A percentile compares a stretch with the other conserved stretches of the same genome.
Conservation (phyloP, 1,284 basidiomycete genomes). For the Afroboletus lepidellus region DNA sequence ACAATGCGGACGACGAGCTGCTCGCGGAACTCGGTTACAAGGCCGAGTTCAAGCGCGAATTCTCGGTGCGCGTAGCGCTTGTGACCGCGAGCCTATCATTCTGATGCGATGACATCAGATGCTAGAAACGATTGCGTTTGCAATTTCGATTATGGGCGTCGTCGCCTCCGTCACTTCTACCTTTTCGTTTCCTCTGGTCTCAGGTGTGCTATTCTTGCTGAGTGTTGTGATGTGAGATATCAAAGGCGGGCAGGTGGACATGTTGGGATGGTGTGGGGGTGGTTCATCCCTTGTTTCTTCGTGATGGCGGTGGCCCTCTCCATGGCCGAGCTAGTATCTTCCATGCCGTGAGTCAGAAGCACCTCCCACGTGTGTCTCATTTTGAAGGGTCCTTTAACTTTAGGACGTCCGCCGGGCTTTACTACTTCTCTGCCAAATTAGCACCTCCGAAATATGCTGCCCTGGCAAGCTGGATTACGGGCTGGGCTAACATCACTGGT, state of each 20-base stretch:
- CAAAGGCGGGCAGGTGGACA: conserved; percentile 52
- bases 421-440: conserved; percentile 72
- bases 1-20: conserved; percentile 51
- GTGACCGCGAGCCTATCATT: not conserved
- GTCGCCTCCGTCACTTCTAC: conserved; percentile 69
- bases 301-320: conserved; percentile 64
- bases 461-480: conserved; percentile 73
- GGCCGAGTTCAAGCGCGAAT: conserved; percentile 74
- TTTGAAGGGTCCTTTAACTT: conserved; percentile 1
- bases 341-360: conserved; percentile 63
- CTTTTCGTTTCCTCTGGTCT: conserved; percentile 58
- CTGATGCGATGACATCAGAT: conserved; percentile 31
- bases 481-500: conserved; percentile 62
- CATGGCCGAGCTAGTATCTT: conserved; percentile 71
- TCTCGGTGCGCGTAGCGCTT: conserved; percentile 50
- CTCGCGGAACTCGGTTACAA: conserved; percentile 72
- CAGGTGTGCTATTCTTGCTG: conserved; percentile 40
- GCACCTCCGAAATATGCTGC: conserved; percentile 58
- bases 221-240: not conserved
- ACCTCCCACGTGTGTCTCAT: not conserved
- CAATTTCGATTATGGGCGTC: conserved; percentile 76
- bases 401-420: conserved; percentile 68
- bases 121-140: conserved; percentile 65
- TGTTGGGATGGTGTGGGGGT: conserved; percentile 76
- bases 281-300: conserved; percentile 71